Evolutionary conservation across 306 rosid species (phyloP), one percentile per base, ranked within the genome.

Genomic region (Cercis canadensis): DNA sequence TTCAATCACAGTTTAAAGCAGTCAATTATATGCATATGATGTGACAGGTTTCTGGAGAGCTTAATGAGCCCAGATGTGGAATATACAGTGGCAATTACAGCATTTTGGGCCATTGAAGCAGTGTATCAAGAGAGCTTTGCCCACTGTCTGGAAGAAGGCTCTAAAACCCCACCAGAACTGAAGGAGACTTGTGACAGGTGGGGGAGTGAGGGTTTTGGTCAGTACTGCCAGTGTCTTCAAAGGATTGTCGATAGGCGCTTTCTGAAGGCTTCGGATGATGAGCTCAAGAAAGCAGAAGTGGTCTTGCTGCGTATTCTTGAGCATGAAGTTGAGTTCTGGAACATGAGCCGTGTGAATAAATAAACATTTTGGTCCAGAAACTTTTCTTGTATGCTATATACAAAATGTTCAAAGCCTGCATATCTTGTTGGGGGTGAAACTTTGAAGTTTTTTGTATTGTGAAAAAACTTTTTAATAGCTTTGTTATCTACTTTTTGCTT

Each of bases 81-180:
- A 36, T 93, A 82, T 55, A 66, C 82, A 8, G 97, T 82, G 73
- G 89, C 82, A 4, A 81, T 93, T 3, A 81, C 96, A 19, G 87
- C 90, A 6, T 77, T 84, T 65, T 93, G 98, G 98, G 87, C 76
- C 57, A 87, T 90, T 40, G 98, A 90, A 74, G 78, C 82, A 5
- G 98, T 93, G 68, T 93, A 93, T 78, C 97, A 87, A 33, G 87
- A 84, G 81, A 93, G 98, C 81, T 93, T 90, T 80, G 89, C 92
- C 0, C 72, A 82, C 46, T 87, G 96, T 41, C 67, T 89, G 67
- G 92, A 69, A 66, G 87, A 88, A 19, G 97, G 86, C 4, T 83
- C 94, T 5, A 76, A 79, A 58, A 75, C 85, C 44, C 94, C 96
- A 54, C 61, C 62, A 40, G 90, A 88, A 73, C 75, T 87, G 70